Percentiles rank a stretch among this genome's conserved stretches.
phyloP scores from a whole-genome alignment of 805 yeast species.

The Nematodospora valgi region DNA sequence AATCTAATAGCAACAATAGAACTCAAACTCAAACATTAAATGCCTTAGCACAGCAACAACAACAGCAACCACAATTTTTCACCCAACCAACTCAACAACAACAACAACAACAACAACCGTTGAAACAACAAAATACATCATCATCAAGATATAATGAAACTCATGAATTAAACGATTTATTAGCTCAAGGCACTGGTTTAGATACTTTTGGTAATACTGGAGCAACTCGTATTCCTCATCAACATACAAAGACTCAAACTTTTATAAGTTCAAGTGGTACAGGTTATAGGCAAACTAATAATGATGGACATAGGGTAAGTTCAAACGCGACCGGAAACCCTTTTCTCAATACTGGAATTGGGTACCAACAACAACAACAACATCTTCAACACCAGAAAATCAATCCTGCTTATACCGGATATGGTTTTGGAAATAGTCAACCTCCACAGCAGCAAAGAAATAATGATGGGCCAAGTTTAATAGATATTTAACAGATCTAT shows the following conservation, averaged over 20 bases:
- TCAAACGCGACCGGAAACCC: conserved; percentile 52
- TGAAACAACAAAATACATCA: conserved; percentile 24
- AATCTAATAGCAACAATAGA: conserved; percentile 11
- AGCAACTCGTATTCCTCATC: conserved; percentile 82
- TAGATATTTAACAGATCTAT: conserved; percentile 41
- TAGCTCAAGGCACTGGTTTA: conserved; percentile 85
- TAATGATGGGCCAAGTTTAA: conserved; percentile 43
- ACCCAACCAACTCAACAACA: conserved; percentile 27
- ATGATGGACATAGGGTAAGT: conserved; percentile 29
- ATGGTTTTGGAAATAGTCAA: conserved; percentile 84
- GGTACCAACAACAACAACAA: conserved; percentile 23
- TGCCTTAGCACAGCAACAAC: conserved; percentile 27
- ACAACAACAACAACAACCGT: conserved; percentile 18
- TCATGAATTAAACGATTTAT: conserved; percentile 70
- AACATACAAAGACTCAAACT: conserved; percentile 76
- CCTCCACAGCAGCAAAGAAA: conserved; percentile 31
- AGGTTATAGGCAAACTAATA: conserved; percentile 53
- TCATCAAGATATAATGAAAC: conserved; percentile 42
- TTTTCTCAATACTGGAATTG: conserved; percentile 60
- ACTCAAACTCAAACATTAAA: conserved; percentile 21
- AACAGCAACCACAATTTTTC: conserved; percentile 27
- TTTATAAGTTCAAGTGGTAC: conserved; percentile 89
- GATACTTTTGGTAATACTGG: conserved; percentile 94
- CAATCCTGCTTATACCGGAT: conserved; percentile 86
- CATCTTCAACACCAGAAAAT: conserved; percentile 29